phyloP scores from a whole-genome alignment of 2,329 filamentous ascomycete species.

The Cercospora sojina region DNA sequence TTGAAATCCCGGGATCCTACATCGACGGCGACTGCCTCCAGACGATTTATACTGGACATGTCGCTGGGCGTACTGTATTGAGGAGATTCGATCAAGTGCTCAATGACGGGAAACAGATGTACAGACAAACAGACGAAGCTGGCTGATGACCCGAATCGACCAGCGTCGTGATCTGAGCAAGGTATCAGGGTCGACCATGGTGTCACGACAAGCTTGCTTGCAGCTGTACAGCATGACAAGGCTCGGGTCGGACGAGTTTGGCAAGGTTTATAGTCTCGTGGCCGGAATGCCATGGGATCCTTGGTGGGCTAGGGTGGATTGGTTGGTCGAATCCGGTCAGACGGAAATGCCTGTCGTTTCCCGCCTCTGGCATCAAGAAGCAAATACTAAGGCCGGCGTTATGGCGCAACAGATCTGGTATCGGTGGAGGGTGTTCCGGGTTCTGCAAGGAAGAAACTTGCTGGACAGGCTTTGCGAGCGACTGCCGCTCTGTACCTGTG shows the following conservation, averaged over 20 bases:
- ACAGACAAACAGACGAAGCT: neutral
- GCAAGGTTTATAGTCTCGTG: neutral
- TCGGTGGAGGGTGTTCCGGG: neutral
- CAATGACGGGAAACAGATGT: neutral
- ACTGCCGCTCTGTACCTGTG: neutral
- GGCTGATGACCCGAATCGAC: neutral
- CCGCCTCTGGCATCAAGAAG: neutral
- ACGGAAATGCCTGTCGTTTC: neutral
- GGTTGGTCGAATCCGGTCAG: neutral
- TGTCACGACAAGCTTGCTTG: neutral
- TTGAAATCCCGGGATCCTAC: neutral
- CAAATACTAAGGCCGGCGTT: neutral
- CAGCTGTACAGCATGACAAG: neutral
- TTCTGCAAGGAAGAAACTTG: neutral
- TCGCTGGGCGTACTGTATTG: neutral
- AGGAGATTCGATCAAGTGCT: neutral
- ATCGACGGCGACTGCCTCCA: neutral
- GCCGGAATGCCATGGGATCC: neutral
- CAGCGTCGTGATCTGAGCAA: neutral
- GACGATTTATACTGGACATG: neutral
- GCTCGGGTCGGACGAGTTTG: neutral
- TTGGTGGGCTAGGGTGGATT: neutral
- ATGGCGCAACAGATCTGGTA: constrained; percentile 5
- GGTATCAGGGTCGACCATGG: neutral
- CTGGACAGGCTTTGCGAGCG: neutral